Evolutionary conservation across 306 rosid species (phyloP).

Genomic region (Dalbergia oliveri): DNA sequence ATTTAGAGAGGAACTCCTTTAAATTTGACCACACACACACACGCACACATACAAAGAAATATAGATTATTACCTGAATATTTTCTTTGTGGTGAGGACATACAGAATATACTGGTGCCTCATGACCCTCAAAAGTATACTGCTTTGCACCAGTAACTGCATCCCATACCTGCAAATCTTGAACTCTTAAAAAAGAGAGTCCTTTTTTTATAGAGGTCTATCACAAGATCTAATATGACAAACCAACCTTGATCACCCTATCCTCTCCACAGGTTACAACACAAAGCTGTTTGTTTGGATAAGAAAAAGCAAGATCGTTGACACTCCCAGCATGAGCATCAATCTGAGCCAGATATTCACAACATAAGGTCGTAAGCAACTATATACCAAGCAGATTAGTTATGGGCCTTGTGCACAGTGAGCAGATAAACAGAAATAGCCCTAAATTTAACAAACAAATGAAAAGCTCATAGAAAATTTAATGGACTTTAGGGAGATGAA

Average conservation of each 20-base stretch:
- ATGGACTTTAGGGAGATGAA: constrained; percentile 33
- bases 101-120: constrained; percentile 95
- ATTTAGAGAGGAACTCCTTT: constrained; percentile 13
- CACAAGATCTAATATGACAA: constrained; percentile 38
- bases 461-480: constrained; percentile 34
- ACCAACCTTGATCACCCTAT: constrained; percentile 95
- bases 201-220: constrained; percentile 35
- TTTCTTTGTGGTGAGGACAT: constrained; percentile 98
- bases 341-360: constrained; percentile 65
- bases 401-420: not conserved
- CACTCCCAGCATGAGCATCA: constrained; percentile 96
- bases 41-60: not conserved
- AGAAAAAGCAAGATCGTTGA: constrained; percentile 96
- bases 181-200: constrained; percentile 31
- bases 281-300: constrained; percentile 96
- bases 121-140: constrained; percentile 89
- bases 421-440: constrained; percentile 28
- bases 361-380: constrained; percentile 7
- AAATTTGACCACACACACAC: constrained; percentile 5
- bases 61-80: constrained; percentile 76
- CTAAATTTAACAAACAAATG: constrained; percentile 10
- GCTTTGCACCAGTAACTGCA: constrained; percentile 82
- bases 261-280: constrained; percentile 96
- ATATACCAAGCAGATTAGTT: constrained; percentile 32
- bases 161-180: constrained; percentile 89